Evolutionary conservation across 1,284 basidiomycete species (phyloP).

Genomic region (Cutaneotrichosporon sp.): DNA sequence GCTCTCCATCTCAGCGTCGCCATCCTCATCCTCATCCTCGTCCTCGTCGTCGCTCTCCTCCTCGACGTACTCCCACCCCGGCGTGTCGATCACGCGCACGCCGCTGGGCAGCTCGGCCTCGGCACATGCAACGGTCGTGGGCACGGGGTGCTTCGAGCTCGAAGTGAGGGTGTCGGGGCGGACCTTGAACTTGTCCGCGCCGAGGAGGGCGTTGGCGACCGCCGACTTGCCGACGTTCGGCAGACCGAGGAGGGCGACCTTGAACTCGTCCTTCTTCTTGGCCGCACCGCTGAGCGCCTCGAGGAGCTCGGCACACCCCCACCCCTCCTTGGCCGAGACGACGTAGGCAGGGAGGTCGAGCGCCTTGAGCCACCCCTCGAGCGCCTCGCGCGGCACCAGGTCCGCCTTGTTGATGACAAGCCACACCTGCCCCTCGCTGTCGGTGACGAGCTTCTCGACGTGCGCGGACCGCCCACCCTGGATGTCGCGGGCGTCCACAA

Average conservation of each 20-base stretch:
- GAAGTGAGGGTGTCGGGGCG: conserved; percentile 62
- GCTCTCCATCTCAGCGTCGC: conserved; percentile 29
- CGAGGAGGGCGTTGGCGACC: conserved; percentile 73
- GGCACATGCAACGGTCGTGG: conserved; percentile 69
- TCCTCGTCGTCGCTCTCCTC: conserved; percentile 43
- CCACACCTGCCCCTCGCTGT: conserved; percentile 56
- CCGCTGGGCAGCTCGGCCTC: conserved; percentile 61
- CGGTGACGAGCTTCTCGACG: conserved; percentile 63
- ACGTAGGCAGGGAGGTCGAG: conserved; percentile 74
- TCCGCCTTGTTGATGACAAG: conserved; percentile 87
- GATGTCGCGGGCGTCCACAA: conserved; percentile 85
- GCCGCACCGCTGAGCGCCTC: conserved; percentile 20
- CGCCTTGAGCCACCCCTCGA: conserved; percentile 72
- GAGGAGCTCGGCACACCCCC: conserved; percentile 39
- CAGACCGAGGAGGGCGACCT: conserved; percentile 59
- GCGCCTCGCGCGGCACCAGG: conserved; percentile 76
- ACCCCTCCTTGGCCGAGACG: conserved; percentile 56
- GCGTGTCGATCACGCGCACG: conserved; percentile 76
- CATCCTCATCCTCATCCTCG: conserved; percentile 54
- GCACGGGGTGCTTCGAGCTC: conserved; percentile 59
- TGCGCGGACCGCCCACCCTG: conserved; percentile 65
- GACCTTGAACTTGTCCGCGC: conserved; percentile 46
- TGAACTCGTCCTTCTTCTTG: conserved; percentile 36
- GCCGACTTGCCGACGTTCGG: conserved; percentile 76
- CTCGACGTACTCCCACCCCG: conserved; percentile 68